Evolutionary conservation across 2,329 filamentous ascomycete genomes (phyloP).

Genomic region (Septoria linicola): DNA sequence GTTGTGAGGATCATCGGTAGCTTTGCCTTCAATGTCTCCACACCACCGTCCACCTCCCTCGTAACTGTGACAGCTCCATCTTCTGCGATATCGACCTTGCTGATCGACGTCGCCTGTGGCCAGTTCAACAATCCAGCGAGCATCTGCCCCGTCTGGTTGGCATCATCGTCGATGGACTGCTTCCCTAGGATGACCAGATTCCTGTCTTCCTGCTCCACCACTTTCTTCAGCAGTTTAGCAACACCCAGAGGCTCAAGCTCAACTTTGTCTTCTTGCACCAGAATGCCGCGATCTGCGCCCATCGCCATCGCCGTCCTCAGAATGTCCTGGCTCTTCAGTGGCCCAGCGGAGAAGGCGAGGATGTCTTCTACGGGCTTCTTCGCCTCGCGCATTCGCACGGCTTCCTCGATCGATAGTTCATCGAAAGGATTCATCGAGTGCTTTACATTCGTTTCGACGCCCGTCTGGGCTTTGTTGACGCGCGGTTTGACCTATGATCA

Average conservation of each 20-base stretch:
- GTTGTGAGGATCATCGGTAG: constrained; percentile 94
- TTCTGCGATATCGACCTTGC: constrained; percentile 72
- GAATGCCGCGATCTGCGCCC: constrained; percentile 89
- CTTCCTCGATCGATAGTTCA: constrained; percentile 96
- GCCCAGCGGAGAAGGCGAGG: constrained; percentile 82
- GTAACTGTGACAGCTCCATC: constrained; percentile 70
- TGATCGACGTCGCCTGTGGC: constrained; percentile 93
- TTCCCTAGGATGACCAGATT: constrained; percentile 95
- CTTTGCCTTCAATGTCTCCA: constrained; percentile 81
- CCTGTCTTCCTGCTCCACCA: constrained; percentile 78
- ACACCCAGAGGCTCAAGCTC: constrained; percentile 88
- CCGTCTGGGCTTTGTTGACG: constrained; percentile 72
- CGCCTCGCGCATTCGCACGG: constrained; percentile 85
- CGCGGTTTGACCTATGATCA: constrained; percentile 62
- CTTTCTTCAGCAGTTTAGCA: constrained; percentile 79
- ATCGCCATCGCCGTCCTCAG: constrained; percentile 98
- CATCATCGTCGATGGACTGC: constrained; percentile 97
- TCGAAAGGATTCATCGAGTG: constrained; percentile 99
- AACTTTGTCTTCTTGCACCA: constrained; percentile 67
- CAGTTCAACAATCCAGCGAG: constrained; percentile 87
- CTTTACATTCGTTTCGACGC: constrained; percentile 90
- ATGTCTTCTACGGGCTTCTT: constrained; percentile 76
- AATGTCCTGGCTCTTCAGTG: constrained; percentile 81
- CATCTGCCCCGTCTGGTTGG: constrained; percentile 96
- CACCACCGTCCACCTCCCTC: constrained; percentile 91